These are phyloP conservation scores for Raffaelea albimanens DNA, from an alignment of 2,329 filamentous ascomycete genomes.

Conservation along the genomic window DNA sequence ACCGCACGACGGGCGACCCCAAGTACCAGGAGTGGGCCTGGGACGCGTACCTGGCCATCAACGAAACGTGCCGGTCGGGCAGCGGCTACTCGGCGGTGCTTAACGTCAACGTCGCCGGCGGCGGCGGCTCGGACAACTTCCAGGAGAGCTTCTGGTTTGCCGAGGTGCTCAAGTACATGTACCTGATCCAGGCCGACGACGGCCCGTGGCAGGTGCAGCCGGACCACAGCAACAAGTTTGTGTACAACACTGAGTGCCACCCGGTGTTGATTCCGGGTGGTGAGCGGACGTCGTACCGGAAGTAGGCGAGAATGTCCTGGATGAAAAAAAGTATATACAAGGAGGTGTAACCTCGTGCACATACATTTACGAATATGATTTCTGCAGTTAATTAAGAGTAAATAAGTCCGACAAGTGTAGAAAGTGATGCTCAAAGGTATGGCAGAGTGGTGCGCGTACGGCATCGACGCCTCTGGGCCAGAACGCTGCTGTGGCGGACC, in stretches of 20 bases:
- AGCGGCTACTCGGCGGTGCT: constrained; percentile 58
- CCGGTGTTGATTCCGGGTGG: constrained; percentile 16
- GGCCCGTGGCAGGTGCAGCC: constrained; percentile 40
- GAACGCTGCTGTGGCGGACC: no score
- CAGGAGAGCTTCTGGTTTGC: constrained; percentile 87
- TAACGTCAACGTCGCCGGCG: constrained; percentile 55
- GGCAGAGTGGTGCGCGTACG: no score
- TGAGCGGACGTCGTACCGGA: background rate
- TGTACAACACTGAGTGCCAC: constrained; percentile 42
- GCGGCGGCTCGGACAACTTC: constrained; percentile 55
- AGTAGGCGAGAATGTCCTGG: no score
- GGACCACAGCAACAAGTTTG: constrained; percentile 34
- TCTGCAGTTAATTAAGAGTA: no score
- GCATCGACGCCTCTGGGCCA: no score
- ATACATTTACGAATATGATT: no score
- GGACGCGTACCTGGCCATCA: constrained; percentile 65
- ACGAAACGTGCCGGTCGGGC: constrained; percentile 49
- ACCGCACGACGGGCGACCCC: constrained; percentile 62
- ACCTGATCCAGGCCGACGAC: constrained; percentile 59
- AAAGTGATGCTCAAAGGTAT: no score
- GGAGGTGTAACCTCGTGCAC: no score
- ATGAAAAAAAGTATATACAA: no score
- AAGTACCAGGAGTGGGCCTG: constrained; percentile 81
- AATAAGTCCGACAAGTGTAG: no score
- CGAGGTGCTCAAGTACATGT: constrained; percentile 78